Evolutionary conservation across 768 basidiomycete species (phyloP), one percentile per base, ranked within the genome.

Genomic region (Termitomyces sp.): DNA sequence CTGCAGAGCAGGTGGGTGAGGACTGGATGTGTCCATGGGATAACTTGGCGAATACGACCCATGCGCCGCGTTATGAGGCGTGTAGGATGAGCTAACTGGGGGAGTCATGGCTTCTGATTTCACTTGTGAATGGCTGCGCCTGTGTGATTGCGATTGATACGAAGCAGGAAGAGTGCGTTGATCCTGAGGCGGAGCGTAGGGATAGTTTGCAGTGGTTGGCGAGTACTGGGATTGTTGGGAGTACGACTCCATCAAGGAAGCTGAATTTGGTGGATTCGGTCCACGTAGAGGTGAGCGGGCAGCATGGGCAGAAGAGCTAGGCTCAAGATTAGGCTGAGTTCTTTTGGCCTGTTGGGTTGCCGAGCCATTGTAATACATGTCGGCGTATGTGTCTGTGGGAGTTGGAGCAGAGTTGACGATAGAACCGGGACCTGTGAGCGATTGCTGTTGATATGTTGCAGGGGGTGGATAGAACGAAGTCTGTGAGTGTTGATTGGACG

Each of bases 151-250:
- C 33, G 82, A 72, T 56, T 82, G 82, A 65, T 83, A 85, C 50
- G 74, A 64, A 33, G 73, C 60, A 46, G 81, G 65, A 55, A 74
- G 76, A 51, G 69, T 55, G 24, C 68, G 72, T 66, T 77, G 74
- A 71, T 81, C 72, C 71, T 78, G 64, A 56, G 69, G 74, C 7
- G 72, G 73, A 24, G 69, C 75, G 62, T 82, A 87, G 34, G 80
- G 65, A 64, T 79, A 86, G 65, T 81, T 72, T 44, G 82, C 70
- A 32, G 77, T 73, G 5, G 86, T 78, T 9, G 87, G 84, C 56
- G 86, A 85, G 67, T 88, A 88, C 69, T 80, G 83, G 30, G 81
- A 69, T 72, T 89, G 88, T 59, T 83, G 86, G 55, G 85, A 78
- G 69, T 90, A 91, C 32, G 86, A 84, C 70, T 91, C 89, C 63